phyloP scores from a whole-genome alignment of 192 early-diverging fungal species.

The Entomortierella chlamydospora region DNA sequence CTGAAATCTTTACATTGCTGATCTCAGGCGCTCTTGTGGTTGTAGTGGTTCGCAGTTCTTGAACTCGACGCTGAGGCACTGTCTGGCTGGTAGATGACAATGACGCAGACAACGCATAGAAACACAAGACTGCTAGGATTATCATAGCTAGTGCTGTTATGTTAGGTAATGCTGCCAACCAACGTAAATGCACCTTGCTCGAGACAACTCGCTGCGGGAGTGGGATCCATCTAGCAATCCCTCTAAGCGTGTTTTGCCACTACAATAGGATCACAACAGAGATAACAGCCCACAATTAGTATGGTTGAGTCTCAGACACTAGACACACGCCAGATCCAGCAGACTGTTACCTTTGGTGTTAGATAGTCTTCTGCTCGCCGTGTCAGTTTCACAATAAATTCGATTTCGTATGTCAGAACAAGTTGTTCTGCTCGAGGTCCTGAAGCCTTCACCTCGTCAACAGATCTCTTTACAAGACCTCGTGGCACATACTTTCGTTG shows the following conservation, averaged over 20 bases:
- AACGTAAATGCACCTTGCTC: slow-evolving; percentile 31
- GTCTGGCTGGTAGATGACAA: background rate
- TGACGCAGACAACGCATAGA: background rate
- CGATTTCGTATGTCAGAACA: slow-evolving; percentile 41
- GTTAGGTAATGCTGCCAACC: slow-evolving; percentile 40
- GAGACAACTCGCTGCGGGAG: slow-evolving; percentile 11
- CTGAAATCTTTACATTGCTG: background rate
- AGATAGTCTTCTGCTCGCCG: slow-evolving; percentile 17
- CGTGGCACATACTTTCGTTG: slow-evolving; percentile 32
- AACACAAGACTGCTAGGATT: slow-evolving; percentile 11
- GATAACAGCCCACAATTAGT: too few relatives aligned
- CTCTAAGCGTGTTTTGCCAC: slow-evolving; percentile 8
- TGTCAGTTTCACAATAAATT: slow-evolving; percentile 32
- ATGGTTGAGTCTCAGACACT: too few relatives aligned
- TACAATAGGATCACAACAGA: too few relatives aligned
- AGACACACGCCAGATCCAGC: background rate
- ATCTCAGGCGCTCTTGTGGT: background rate
- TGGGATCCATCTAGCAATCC: slow-evolving; percentile 5
- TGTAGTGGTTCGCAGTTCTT: slow-evolving; percentile 5
- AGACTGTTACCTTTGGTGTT: slow-evolving; percentile 27
- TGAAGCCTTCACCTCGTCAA: slow-evolving; percentile 17
- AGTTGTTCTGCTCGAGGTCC: slow-evolving; percentile 19
- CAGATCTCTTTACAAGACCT: slow-evolving; percentile 21
- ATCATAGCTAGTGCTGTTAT: slow-evolving; percentile 20
- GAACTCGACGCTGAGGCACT: background rate